Evolutionary conservation across 1,139 yeast genomes (phyloP), one percentile per base, ranked within the genome.

Genomic region (Suhomyces yuchorum): DNA sequence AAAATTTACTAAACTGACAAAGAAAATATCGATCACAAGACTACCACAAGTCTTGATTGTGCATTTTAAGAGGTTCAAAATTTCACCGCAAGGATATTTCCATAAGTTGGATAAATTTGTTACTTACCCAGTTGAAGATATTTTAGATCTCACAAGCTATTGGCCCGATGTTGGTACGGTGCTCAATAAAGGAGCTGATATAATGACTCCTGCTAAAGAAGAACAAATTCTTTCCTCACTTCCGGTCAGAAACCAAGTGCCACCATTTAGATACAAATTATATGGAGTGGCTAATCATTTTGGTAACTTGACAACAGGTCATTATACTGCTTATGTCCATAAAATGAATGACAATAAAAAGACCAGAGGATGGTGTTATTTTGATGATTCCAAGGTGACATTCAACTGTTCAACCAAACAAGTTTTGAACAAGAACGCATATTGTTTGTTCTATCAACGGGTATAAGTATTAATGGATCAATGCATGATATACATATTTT

Each of bases 211-310:
- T 44, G 67, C 68, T n/a, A 67, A 68, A 32, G 86, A 81, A 50
- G 59, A 62, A n/a, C 59, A 66, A 38, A 66, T 76, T 37, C 63
- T 85, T 36, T 57, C 73, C 1, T 73, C 80, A 9, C 69, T 87
- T 39, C 95, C 96, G 0, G 60, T 73, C 0, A 73, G 96, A 54
- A 91, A 88, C 20, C 97, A 91, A 66, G 64, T 66, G 0, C 86
- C 96, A 1, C 97, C 97, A 2, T 91, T 87, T 65, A 71, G 78
- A 32, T 93, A 92, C 65, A 82, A 81, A 55, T 68, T 93, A 33
- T 88, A 84, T 57, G 96, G 87, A 0, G 96, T 92, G 28, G 93
- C 92, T n/a, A 87, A 89, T 57, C 99, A 93, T 66, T 80, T 75
- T 53, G 98, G 99, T 2, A 70, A 74, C 24, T 72, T 92, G 42